Base-by-base conservation (phyloP, 2,329 filamentous ascomycete species). In the Scortechinia acanthostroma region DNA sequence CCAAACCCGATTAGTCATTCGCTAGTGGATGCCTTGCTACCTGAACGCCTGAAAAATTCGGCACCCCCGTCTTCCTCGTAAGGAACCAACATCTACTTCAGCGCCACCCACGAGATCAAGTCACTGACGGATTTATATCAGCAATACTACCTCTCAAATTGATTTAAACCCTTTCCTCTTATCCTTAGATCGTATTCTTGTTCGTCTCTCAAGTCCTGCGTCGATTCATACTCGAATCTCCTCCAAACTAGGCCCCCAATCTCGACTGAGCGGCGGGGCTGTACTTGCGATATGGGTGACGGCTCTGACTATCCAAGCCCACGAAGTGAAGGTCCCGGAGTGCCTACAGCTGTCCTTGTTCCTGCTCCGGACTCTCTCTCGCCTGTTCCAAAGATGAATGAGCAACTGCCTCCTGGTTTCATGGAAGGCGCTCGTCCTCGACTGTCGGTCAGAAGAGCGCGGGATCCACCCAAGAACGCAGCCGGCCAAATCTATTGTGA, bases 401-500 rank as follows among this genome's bases (percentile, higher is more conserved):
- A 40, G 10, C 35, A 40, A 40, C 14, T 19, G 13, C 10, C 35
- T 13, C 14, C 17, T 13, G 17, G 10, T 17, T 40, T 40, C 20
- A 40, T 40, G 35, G 35, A 40, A 13, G 35, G 35, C 6, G 14
- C 35, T 10, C 35, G 35, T 10, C 35, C 35, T 6, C 35, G 35
- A 10, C 17, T 40, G 10, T 40, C 35, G 10, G 35, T 40, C 13
- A 40, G 35, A 40, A 10, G 35, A 10, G 17, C 35, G 17, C 10
- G 35, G 6, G 35, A 40, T 19, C 35, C 35, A 6, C 35, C 35
- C 13, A 40, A 40, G 53, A 80, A 81, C 53, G 51, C 62, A 6
- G 62, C 73, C 15, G 71, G 71, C 47, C 73, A 80, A 54, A 77
- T 79, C 53, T 69, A 69, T 35, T 83, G 79, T 62, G 69, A 72